Conservation (phyloP, 257 asterid genomes). For the Agastache rugosa region DNA sequence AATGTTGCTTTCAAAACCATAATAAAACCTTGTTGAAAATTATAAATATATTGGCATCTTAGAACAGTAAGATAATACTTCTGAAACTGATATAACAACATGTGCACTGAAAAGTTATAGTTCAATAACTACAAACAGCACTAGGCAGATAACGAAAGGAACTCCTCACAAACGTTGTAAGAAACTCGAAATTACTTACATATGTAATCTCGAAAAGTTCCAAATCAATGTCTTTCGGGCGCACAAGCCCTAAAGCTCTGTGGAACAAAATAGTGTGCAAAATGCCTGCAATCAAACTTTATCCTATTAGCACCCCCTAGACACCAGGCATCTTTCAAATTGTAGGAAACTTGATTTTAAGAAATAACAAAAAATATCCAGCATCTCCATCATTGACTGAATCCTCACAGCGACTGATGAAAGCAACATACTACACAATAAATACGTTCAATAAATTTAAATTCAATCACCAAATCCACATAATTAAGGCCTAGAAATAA, state of each 20-base stretch:
- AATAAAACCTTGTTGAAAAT: neutral
- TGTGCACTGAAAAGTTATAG: neutral
- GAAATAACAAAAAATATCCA: neutral
- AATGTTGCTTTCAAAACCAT: constrained; percentile 1
- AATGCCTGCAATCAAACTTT: constrained; percentile 74
- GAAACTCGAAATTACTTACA: constrained; percentile 53
- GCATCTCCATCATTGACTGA: constrained; percentile 9
- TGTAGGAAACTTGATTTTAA: neutral
- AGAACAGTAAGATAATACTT: neutral
- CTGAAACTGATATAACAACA: neutral
- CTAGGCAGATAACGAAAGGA: constrained; percentile 3
- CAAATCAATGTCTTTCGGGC: constrained; percentile 90
- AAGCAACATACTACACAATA: neutral
- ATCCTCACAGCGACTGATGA: constrained; percentile 19
- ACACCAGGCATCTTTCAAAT: constrained; percentile 18
- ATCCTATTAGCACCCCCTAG: constrained; percentile 31
- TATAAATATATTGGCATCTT: neutral
- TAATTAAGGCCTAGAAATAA: constrained; percentile 26
- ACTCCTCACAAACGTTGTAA: constrained; percentile 8
- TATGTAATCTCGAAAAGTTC: constrained; percentile 98
- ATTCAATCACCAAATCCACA: constrained; percentile 18
- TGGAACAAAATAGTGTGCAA: constrained; percentile 87
- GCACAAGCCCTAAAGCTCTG: constrained; percentile 92
- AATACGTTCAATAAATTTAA: neutral
- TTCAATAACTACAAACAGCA: neutral